Base-by-base conservation (phyloP, 768 basidiomycete genomes). In the Suillus alpinus region DNA sequence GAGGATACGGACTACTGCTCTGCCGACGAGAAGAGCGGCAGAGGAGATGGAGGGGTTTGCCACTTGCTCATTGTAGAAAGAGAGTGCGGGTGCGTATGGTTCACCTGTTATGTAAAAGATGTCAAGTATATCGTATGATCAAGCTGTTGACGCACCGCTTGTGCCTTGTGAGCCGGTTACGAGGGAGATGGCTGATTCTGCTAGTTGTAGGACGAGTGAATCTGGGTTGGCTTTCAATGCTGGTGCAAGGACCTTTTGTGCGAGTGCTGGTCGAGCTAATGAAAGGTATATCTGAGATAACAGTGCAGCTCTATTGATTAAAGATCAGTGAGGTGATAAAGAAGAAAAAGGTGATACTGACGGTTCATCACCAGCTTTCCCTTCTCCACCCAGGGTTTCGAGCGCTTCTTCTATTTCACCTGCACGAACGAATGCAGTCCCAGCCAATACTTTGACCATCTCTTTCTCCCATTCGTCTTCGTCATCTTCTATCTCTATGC, bases 351-450 rank as follows among this genome's bases (percentile, higher is more conserved):
- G 57, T 32, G 29, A 23, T 7, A 83, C 92, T 67, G 73, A 95
- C 94, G 92, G 91, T 80, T 98, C 95, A 40, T 94, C 82, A 66
- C 92, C 91, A 63, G 88, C 83, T 36, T 85, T 85, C 52, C 86
- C 88, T 6, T 83, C 71, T 46, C 83, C 83, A 8, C 87, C 87
- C 36, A 98, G 80, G 0, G 92, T 95, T 74, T 96, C 95, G 29
- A 97, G 77, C 2, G 94, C 95, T 75, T 98, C 95, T 73, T 97
- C 95, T 12, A 91, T 75, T 75, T 97, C 95, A 2, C 88, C 89
- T 16, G 91, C 91, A 37, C 84, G 78, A 16, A 87, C 83, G 72
- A 96, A 96, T 0, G 93, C 92, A 13, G 89, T 93, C n/a, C 88
- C 94, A 34, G 92, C 92, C 20, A 93, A 75, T 32, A 92, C 91